These are phyloP conservation scores for Naegleria fowleri DNA, from an alignment of 208 protist species.

Conservation along the genomic window DNA sequence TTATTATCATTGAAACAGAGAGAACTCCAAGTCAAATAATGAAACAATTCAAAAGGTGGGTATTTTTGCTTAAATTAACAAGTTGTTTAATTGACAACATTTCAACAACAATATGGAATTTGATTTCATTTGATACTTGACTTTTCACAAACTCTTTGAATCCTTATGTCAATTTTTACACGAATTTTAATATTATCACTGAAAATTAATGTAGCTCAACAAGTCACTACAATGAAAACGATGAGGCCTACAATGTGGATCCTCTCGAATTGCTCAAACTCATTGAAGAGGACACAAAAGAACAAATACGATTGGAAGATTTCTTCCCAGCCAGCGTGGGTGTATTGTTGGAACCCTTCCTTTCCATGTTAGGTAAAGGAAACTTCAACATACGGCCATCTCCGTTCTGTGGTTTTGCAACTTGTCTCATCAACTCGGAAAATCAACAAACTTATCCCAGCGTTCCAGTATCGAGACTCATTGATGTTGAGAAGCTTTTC, in stretches of 20 bases:
- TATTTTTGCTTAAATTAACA: neutral
- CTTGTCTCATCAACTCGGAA: neutral
- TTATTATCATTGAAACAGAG: constrained; percentile 16
- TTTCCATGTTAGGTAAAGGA: neutral
- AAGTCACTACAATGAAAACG: neutral
- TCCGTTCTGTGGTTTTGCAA: constrained; percentile 17
- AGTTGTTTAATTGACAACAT: too few relatives aligned
- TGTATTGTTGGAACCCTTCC: constrained; percentile 8
- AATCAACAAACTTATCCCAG: neutral
- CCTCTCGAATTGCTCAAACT: neutral
- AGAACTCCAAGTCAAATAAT: constrained; percentile 27
- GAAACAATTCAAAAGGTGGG: neutral
- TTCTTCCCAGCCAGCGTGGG: constrained; percentile 8
- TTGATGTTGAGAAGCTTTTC: neutral
- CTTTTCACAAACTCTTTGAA: too few relatives aligned
- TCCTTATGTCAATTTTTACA: too few relatives aligned
- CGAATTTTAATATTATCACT: too few relatives aligned
- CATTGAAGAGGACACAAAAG: neutral
- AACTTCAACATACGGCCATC: constrained; percentile 13
- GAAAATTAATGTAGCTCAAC: neutral
- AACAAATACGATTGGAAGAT: neutral
- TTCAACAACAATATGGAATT: too few relatives aligned
- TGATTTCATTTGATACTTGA: too few relatives aligned
- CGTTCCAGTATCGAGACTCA: neutral
- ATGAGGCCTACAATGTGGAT: neutral